A percentile compares a stretch with the other conserved stretches of the same genome.
Conservation (phyloP, 768 basidiomycete species). For the Agaricus subrufescens region DNA sequence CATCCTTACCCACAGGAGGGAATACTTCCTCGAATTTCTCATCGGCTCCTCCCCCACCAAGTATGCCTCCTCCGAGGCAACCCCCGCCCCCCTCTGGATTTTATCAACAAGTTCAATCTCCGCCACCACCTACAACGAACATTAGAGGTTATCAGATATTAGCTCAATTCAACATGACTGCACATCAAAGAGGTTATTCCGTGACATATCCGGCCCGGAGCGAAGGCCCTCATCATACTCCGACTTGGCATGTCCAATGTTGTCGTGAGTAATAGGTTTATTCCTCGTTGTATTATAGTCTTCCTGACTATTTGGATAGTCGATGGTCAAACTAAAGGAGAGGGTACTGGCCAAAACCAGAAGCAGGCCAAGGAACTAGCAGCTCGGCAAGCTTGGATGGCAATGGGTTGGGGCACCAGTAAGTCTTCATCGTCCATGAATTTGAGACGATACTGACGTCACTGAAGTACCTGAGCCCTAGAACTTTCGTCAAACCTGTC, state of each 20-base stretch:
- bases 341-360: slow-evolving; percentile 52
- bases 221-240: slow-evolving; percentile 48
- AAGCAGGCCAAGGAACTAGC: slow-evolving; percentile 68
- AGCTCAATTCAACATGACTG: slow-evolving; percentile 50
- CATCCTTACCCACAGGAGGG: slow-evolving; percentile 3
- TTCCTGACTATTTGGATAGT: slow-evolving; percentile 31
- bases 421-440: not conserved
- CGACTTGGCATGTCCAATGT: slow-evolving; percentile 54
- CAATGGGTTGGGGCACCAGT: slow-evolving; percentile 46
- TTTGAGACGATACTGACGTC: not conserved
- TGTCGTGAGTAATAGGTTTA: slow-evolving; percentile 32
- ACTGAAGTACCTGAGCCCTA: not conserved
- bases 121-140: slow-evolving; percentile 10
- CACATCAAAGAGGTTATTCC: slow-evolving; percentile 36
- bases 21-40: not conserved
- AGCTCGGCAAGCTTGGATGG: slow-evolving; percentile 49
- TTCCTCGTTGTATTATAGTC: not conserved
- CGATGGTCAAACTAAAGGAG: slow-evolving; percentile 42
- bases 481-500: not conserved
- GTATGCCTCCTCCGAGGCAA: not conserved
- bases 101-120: slow-evolving; percentile 16
- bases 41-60: slow-evolving; percentile 15
- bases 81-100: slow-evolving; percentile 16
- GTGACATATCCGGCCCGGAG: slow-evolving; percentile 46
- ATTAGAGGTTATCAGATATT: slow-evolving; percentile 26